Evolutionary conservation across 169 alveolate genomes (phyloP).

Genomic region (Cryptosporidium muris): DNA sequence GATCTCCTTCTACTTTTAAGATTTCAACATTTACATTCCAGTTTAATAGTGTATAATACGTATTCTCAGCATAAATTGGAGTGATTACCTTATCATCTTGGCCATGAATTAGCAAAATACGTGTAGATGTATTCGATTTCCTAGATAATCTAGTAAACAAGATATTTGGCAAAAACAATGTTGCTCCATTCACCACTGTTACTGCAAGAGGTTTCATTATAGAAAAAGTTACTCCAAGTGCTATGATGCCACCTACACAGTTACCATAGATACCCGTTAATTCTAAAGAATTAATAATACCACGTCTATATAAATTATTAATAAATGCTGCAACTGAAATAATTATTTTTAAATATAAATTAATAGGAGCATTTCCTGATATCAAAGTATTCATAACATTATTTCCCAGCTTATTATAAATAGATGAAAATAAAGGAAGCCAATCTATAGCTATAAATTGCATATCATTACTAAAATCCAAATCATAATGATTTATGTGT

Average conservation of each 20-base stretch:
- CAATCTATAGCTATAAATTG: constrained; percentile 35
- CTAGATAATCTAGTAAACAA: constrained; percentile 32
- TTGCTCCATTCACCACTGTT: constrained; percentile 43
- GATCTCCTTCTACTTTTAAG: constrained; percentile 4
- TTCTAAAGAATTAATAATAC: constrained; percentile 36
- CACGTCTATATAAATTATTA: constrained; percentile 34
- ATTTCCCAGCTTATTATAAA: constrained; percentile 10
- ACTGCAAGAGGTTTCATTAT: constrained; percentile 27
- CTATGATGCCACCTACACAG: constrained; percentile 65
- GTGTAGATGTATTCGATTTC: constrained; percentile 8
- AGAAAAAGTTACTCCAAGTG: constrained; percentile 44
- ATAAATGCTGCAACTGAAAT: constrained; percentile 25
- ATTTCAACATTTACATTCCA: constrained; percentile 28
- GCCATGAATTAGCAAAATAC: constrained; percentile 21
- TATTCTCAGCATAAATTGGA: constrained; percentile 52
- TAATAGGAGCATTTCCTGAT: constrained; percentile 42
- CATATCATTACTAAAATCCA: constrained; percentile 49
- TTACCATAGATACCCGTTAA: constrained; percentile 43
- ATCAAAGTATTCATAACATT: background rate
- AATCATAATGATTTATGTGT: constrained; percentile 59
- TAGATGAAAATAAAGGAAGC: constrained; percentile 22
- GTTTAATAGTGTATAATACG: constrained; percentile 13
- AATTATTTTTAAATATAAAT: constrained; percentile 1
- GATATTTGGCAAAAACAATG: constrained; percentile 52
- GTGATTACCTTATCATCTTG: constrained; percentile 15